Base-by-base conservation (phyloP, 1,284 basidiomycete genomes). In the Naganishia sp. region DNA sequence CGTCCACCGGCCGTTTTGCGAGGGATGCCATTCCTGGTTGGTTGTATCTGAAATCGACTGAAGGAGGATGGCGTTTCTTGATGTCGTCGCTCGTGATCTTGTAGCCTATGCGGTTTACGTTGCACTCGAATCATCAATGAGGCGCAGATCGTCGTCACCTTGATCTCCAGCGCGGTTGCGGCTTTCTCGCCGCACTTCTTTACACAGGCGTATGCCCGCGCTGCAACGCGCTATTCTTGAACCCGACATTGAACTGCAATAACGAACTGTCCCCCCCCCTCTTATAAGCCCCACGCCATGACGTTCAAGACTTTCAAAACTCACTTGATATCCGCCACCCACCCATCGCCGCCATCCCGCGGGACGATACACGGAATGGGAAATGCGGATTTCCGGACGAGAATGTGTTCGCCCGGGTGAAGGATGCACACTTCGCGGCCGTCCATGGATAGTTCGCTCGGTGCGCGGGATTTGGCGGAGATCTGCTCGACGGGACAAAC, bases 341-440 rank as follows among this genome's bases (percentile, higher is more conserved):
- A 98, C 72, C 93, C 91, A 71, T 94, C 90, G 72, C 92, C 91
- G 72, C 90, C 90, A 7, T 90, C 90, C 0, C 89, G 86, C 28
- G 90, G 84, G 73, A 91, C 92, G 73, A 94, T 90, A 77, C 94
- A 97, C 0, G 94, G 94, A 39, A 98, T 92, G 7, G 94, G 93
- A 74, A 86, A 92, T 32, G 87, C 87, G 0, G 92, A 95, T 65
- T 90, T 89, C 58, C 88, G 86, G 13, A 98, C 89, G 15, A 88
- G 86, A 21, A 96, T 89, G 2, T 87, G 89, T 79, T 96, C 91
- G 15, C 90, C 89, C 3, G 90, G 88, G 61, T 86, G 83, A 11
- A 98, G 84, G 9, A 89, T 83, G 71, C 89, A 88, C 1, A 92
- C 89, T 39, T 87, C 86, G 64, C 90, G 87, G 6, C 94, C 94